Percentiles rank a stretch among this genome's conserved stretches.
These are phyloP conservation scores for Berberis vulgaris DNA, from an alignment of 164 flowering plant species.

Conservation along the genomic window DNA sequence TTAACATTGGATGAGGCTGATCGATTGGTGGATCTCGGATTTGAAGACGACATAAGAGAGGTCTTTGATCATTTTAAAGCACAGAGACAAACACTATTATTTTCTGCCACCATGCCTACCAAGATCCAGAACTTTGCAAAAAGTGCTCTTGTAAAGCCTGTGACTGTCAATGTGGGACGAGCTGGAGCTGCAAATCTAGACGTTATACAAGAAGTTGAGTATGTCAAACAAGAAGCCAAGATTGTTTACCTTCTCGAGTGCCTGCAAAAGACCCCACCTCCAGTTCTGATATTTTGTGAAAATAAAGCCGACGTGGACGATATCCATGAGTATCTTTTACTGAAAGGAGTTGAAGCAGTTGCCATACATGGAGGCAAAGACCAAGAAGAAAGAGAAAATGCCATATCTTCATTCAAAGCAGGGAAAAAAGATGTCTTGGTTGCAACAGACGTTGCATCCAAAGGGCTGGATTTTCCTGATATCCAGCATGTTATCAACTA, in stretches of 20 bases:
- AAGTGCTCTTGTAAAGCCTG: constrained; percentile 80
- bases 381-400: constrained; percentile 91
- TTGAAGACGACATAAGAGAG: constrained; percentile 93
- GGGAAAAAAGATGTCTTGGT: constrained; percentile 90
- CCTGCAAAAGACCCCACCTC: constrained; percentile 85
- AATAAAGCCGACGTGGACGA: constrained; percentile 96
- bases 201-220: constrained; percentile 95
- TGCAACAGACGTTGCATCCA: constrained; percentile 95
- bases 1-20: constrained; percentile 92
- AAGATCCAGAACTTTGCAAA: constrained; percentile 85
- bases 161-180: constrained; percentile 84
- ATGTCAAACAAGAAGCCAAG: constrained; percentile 94
- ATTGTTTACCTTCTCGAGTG: constrained; percentile 89
- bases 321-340: constrained; percentile 83
- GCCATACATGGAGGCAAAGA: constrained; percentile 95
- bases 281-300: constrained; percentile 87
- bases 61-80: constrained; percentile 92
- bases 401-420: constrained; percentile 77
- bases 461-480: constrained; percentile 93
- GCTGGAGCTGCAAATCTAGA: constrained; percentile 97
- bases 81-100: constrained; percentile 84
- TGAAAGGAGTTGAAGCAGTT: constrained; percentile 94
- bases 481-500: constrained; percentile 88
- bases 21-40: constrained; percentile 82
- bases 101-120: constrained; percentile 96